Evolutionary conservation across 208 protist genomes (phyloP).

Genomic region (Acanthamoeba quina): DNA sequence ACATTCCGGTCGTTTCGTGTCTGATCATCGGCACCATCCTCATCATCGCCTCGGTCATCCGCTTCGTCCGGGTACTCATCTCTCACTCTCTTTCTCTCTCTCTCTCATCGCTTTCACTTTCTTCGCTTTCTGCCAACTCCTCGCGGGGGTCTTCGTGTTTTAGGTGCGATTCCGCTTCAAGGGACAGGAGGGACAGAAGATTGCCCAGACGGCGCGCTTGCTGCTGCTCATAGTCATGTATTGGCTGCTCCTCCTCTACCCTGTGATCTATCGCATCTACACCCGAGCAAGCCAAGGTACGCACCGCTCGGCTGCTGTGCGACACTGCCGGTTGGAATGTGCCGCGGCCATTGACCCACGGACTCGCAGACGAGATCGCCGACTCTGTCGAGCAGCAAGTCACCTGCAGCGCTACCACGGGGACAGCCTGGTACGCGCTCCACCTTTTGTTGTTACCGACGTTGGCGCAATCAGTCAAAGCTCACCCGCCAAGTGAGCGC

Average conservation of each 20-base stretch:
- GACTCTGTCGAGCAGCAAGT: slow-evolving; percentile 39
- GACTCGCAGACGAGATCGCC: neutral
- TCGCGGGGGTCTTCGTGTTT: neutral
- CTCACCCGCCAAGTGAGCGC: neutral
- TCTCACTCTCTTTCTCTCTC: neutral
- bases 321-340: too few relatives aligned
- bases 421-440: neutral
- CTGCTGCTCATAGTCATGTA: slow-evolving; percentile 38
- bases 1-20: neutral
- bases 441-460: neutral
- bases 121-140: too few relatives aligned
- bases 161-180: slow-evolving; percentile 30
- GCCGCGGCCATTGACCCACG: neutral
- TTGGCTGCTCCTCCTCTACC: slow-evolving; percentile 16
- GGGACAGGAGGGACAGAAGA: neutral
- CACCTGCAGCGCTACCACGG: neutral
- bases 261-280: slow-evolving; percentile 1
- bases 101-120: neutral
- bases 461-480: neutral
- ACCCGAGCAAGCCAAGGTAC: neutral
- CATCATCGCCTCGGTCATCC: neutral
- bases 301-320: neutral
- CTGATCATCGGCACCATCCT: slow-evolving; percentile 11
- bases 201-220: slow-evolving; percentile 3
- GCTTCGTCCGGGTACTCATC: neutral